Conservation (phyloP, 352 stramenopile genomes). For the Globisporangium splendens region DNA sequence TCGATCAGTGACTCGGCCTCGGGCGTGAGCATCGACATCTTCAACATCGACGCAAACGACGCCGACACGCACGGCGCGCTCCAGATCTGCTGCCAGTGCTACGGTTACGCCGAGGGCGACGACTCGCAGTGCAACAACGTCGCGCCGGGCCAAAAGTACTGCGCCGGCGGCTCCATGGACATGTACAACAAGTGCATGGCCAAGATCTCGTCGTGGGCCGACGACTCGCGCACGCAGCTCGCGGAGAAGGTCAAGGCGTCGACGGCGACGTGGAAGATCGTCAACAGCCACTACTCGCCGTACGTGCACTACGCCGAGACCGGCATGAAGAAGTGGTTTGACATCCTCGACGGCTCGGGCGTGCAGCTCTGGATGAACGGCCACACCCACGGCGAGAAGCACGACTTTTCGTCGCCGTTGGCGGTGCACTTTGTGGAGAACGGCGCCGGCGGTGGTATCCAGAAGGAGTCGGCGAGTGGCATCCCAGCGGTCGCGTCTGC, state of each 20-base stretch:
- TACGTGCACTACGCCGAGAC: conserved; percentile 65
- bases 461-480: conserved; percentile 73
- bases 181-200: conserved; percentile 61
- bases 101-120: conserved; percentile 54
- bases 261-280: conserved; percentile 80
- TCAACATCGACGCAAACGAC: conserved; percentile 84
- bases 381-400: conserved; percentile 77
- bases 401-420: conserved; percentile 50
- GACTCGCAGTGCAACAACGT: conserved; percentile 53
- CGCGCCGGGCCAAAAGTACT: conserved; percentile 42
- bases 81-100: conserved; percentile 84
- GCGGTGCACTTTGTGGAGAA: conserved; percentile 78
- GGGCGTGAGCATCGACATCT: conserved; percentile 79
- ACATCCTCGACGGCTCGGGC: conserved; percentile 37
- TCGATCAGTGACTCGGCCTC: conserved; percentile 49
- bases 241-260: conserved; percentile 44
- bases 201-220: conserved; percentile 60
- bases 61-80: conserved; percentile 55
- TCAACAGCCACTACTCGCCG: conserved; percentile 82
- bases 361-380: conserved; percentile 71
- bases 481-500: conserved; percentile 45
- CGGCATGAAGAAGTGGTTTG: conserved; percentile 61
- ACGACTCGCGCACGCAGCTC: conserved; percentile 68
- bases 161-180: conserved; percentile 45
- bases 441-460: conserved; percentile 71